These are phyloP conservation scores for Neurospora hispaniola DNA, from an alignment of 495 filamentous ascomycete genomes.

Conservation along the genomic window DNA sequence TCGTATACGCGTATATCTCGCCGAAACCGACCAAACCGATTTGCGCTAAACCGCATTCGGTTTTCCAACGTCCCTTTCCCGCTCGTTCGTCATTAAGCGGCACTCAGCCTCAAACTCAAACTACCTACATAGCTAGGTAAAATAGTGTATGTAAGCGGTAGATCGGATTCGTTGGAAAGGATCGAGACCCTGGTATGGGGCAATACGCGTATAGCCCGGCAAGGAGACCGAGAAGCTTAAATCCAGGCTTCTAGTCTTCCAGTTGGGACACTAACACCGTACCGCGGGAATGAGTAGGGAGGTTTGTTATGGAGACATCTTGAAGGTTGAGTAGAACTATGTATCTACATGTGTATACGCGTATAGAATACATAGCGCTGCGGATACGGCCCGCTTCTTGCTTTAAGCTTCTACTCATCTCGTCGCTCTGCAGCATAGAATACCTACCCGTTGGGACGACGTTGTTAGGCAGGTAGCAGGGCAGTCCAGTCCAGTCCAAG, in stretches of 20 bases:
- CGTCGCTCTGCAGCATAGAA: background rate
- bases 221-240: background rate
- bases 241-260: no score
- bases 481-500: no score
- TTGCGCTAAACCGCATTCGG: background rate
- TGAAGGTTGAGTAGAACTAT: background rate
- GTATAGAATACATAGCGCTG: background rate
- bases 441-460: background rate
- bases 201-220: background rate
- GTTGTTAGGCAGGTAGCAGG: background rate
- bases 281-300: background rate
- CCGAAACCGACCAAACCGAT: background rate
- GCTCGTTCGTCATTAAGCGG: no score
- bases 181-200: background rate
- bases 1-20: background rate
- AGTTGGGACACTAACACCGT: background rate
- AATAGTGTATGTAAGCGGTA: background rate
- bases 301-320: background rate
- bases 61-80: no score
- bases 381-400: background rate
- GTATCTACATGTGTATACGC: background rate
- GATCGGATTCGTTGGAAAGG: background rate
- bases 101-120: background rate
- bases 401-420: background rate
- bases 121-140: no score